Evolutionary conservation across 2,329 filamentous ascomycete species (phyloP).

Genomic region (Delphinella strobiligena): DNA sequence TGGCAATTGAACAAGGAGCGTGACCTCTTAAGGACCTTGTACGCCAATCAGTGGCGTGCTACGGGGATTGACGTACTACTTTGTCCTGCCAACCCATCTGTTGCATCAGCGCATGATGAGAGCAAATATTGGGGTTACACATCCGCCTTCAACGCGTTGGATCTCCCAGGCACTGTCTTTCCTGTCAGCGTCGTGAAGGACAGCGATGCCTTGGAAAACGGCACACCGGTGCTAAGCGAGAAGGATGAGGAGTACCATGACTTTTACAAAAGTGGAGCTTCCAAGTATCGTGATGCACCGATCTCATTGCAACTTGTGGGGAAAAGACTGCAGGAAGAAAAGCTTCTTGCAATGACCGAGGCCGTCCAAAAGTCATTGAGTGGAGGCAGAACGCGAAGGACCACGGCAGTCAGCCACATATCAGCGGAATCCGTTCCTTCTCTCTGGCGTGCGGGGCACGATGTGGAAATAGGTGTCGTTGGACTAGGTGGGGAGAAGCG

Average conservation of each 20-base stretch:
- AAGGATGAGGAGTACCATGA: slow-evolving; percentile 3
- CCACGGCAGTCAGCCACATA: too few relatives aligned
- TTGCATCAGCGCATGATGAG: slow-evolving; percentile 41
- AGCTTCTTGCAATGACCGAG: slow-evolving; percentile 5
- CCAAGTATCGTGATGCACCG: slow-evolving; percentile 7
- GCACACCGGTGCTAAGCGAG: slow-evolving; percentile 10
- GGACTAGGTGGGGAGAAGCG: too few relatives aligned
- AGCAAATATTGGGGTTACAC: slow-evolving; percentile 54
- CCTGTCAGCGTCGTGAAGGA: slow-evolving; percentile 40
- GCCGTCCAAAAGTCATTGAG: slow-evolving; percentile 1
- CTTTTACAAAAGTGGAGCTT: slow-evolving; percentile 3
- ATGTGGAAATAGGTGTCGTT: too few relatives aligned
- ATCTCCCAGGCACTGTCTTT: slow-evolving; percentile 46
- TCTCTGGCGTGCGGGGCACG: too few relatives aligned
- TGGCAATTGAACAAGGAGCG: slow-evolving; percentile 19
- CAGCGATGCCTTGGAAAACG: slow-evolving; percentile 30
- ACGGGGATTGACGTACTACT: slow-evolving; percentile 46
- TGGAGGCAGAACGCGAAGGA: background rate
- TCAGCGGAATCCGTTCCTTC: too few relatives aligned
- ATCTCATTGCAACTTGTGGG: slow-evolving; percentile 8
- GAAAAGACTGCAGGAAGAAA: slow-evolving; percentile 8
- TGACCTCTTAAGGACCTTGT: slow-evolving; percentile 32
- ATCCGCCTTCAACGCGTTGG: slow-evolving; percentile 47
- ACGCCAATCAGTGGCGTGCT: slow-evolving; percentile 33
- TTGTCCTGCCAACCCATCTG: slow-evolving; percentile 45